Percentiles rank a stretch among this genome's conserved stretches.
phyloP scores from a whole-genome alignment of 73 alveolate genomes.

The Paramecium bursaria region DNA sequence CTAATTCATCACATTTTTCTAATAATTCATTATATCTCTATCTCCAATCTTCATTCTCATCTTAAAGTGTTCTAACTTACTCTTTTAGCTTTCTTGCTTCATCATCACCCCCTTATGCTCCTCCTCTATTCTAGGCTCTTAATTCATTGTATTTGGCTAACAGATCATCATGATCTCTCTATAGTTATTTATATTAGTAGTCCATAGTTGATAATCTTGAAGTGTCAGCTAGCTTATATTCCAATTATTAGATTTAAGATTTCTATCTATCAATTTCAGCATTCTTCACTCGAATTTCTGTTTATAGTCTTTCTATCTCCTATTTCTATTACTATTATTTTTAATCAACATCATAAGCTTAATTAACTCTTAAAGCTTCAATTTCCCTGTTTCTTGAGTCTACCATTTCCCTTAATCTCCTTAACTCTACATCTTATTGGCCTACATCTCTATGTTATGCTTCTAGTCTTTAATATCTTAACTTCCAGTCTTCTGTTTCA shows the following conservation, averaged over 20 bases:
- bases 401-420: constrained; percentile 51
- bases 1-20: constrained; percentile 20
- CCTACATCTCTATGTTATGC: constrained; percentile 47
- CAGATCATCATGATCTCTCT: constrained; percentile 3
- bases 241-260: constrained; percentile 17
- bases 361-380: constrained; percentile 38
- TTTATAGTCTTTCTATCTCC: constrained; percentile 1
- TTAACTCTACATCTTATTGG: constrained; percentile 14
- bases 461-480: constrained; percentile 38
- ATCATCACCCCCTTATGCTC: neutral
- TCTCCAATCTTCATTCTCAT: constrained; percentile 52
- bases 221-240: neutral
- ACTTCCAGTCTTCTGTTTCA: constrained; percentile 55
- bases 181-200: neutral
- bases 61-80: neutral
- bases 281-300: constrained; percentile 33
- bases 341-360: constrained; percentile 1
- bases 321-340: neutral
- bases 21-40: constrained; percentile 28
- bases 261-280: constrained; percentile 30
- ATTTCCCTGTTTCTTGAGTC: constrained; percentile 54
- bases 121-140: neutral
- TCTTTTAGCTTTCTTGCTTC: neutral
- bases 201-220: constrained; percentile 22
- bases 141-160: neutral